phyloP scores from a whole-genome alignment of 2,329 filamentous ascomycete species.

The Paecilomyces dactylethromorphus region DNA sequence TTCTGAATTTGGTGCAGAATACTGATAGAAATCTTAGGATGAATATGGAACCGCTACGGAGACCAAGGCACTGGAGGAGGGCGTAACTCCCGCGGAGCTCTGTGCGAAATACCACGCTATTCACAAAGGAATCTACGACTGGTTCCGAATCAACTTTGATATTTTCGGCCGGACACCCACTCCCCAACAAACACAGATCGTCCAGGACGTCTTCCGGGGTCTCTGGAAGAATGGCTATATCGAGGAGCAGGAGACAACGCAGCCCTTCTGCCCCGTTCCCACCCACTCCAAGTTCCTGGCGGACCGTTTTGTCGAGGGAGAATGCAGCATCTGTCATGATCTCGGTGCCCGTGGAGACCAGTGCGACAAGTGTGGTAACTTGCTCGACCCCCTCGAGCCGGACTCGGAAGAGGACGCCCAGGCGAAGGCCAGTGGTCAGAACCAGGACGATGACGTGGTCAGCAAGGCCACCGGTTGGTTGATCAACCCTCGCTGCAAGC shows the following conservation, averaged over 20 bases:
- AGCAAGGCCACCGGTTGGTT: constrained; percentile 32
- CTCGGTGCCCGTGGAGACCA: constrained; percentile 67
- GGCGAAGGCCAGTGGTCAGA: background rate
- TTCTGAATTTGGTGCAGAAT: constrained; percentile 55
- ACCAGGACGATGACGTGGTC: constrained; percentile 6
- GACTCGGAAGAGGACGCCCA: constrained; percentile 4
- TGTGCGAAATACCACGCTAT: constrained; percentile 90
- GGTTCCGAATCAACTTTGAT: constrained; percentile 94
- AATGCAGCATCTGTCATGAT: constrained; percentile 49
- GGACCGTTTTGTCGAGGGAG: constrained; percentile 60
- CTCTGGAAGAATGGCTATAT: constrained; percentile 85
- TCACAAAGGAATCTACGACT: constrained; percentile 86
- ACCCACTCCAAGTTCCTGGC: constrained; percentile 60
- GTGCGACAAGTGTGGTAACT: constrained; percentile 67
- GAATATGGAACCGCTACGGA: constrained; percentile 96
- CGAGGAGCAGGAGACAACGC: constrained; percentile 77
- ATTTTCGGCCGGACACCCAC: constrained; percentile 93
- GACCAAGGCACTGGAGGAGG: constrained; percentile 88
- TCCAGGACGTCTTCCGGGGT: constrained; percentile 81
- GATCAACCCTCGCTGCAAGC: constrained; percentile 83
- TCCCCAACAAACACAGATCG: constrained; percentile 80
- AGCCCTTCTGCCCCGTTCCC: constrained; percentile 74
- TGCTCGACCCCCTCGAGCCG: constrained; percentile 63
- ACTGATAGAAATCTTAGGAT: constrained; percentile 42
- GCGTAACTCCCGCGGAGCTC: constrained; percentile 71